phyloP scores from a whole-genome alignment of 768 basidiomycete genomes.

The Neoboletus magnificus region DNA sequence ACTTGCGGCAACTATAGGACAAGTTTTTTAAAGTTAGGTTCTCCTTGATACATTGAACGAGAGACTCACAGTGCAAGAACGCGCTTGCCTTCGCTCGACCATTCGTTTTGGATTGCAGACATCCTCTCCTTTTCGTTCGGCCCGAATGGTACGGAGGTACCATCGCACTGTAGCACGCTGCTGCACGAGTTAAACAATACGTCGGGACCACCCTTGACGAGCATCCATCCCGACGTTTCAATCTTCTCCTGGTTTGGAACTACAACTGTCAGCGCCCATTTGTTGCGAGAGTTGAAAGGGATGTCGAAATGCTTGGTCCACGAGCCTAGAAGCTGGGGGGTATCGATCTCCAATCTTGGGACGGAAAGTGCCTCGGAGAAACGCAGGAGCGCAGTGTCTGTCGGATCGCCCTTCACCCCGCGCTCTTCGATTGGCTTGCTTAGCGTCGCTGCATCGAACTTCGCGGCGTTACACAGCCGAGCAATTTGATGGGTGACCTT shows the following conservation, averaged over 20 bases:
- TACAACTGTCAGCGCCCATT: slow-evolving; percentile 51
- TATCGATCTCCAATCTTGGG: slow-evolving; percentile 17
- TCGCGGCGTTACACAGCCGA: slow-evolving; percentile 55
- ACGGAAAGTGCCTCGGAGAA: slow-evolving; percentile 38
- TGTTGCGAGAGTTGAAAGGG: slow-evolving; percentile 50
- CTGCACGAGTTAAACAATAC: slow-evolving; percentile 42
- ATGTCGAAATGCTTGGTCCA: slow-evolving; percentile 33
- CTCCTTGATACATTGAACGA: neutral
- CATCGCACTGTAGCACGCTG: slow-evolving; percentile 30
- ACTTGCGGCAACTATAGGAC: slow-evolving; percentile 29
- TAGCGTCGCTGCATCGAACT: slow-evolving; percentile 37
- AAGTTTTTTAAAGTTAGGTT: neutral
- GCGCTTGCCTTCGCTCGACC: slow-evolving; percentile 50
- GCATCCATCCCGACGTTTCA: slow-evolving; percentile 31
- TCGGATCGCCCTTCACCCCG: slow-evolving; percentile 44
- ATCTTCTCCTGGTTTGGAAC: slow-evolving; percentile 7
- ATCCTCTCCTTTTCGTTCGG: slow-evolving; percentile 19
- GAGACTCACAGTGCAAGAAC: slow-evolving; percentile 44
- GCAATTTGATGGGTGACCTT: slow-evolving; percentile 36
- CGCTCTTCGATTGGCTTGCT: slow-evolving; percentile 31
- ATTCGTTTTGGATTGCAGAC: slow-evolving; percentile 34
- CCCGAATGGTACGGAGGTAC: slow-evolving; percentile 32
- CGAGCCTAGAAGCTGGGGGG: slow-evolving; percentile 16
- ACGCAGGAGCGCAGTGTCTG: slow-evolving; percentile 51
- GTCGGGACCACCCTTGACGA: slow-evolving; percentile 61